Percentiles rank a stretch among this genome's conserved stretches.
Conservation (phyloP, 208 protist genomes). For the Trypanosoma congolense region DNA sequence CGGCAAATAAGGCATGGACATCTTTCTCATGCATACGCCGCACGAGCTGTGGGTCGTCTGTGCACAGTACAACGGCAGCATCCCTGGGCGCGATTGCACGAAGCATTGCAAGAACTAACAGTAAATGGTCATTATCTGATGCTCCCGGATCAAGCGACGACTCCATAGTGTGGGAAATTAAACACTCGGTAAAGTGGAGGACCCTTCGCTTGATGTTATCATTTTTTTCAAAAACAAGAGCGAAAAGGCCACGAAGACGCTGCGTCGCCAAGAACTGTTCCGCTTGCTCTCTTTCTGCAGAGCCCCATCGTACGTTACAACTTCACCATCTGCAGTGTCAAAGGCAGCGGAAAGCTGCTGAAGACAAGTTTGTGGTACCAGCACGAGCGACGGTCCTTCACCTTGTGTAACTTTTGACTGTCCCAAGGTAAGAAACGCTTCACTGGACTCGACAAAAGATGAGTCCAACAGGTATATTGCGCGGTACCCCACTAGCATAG, state of each 20-base stretch:
- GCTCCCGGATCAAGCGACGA: conserved; percentile 23
- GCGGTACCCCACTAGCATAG: conserved; percentile 29
- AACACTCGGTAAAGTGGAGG: conserved; percentile 79
- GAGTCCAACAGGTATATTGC: conserved; percentile 72
- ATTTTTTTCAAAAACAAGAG: conserved; percentile 22
- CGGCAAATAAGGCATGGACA: conserved; percentile 26
- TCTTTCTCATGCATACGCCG: conserved; percentile 9
- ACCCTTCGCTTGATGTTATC: conserved; percentile 23
- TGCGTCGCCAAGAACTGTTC: conserved; percentile 69
- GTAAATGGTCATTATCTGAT: conserved; percentile 66
- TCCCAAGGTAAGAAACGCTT: conserved; percentile 59
- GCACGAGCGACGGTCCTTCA: conserved; percentile 28
- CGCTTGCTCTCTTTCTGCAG: conserved; percentile 38
- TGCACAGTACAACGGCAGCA: conserved; percentile 53
- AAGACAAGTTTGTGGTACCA: conserved; percentile 59
- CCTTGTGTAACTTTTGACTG: neutral
- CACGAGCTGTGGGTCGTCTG: conserved; percentile 47
- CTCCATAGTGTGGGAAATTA: conserved; percentile 37
- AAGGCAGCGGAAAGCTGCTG: conserved; percentile 58
- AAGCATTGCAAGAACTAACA: conserved; percentile 68
- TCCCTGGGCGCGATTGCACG: conserved; percentile 26
- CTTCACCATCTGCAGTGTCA: conserved; percentile 8
- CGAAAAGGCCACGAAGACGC: conserved; percentile 54
- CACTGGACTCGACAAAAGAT: conserved; percentile 80
- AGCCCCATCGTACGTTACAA: conserved; percentile 58